Evolutionary conservation across 345 rosid species (phyloP).

Genomic region (Barbarea vulgaris): DNA sequence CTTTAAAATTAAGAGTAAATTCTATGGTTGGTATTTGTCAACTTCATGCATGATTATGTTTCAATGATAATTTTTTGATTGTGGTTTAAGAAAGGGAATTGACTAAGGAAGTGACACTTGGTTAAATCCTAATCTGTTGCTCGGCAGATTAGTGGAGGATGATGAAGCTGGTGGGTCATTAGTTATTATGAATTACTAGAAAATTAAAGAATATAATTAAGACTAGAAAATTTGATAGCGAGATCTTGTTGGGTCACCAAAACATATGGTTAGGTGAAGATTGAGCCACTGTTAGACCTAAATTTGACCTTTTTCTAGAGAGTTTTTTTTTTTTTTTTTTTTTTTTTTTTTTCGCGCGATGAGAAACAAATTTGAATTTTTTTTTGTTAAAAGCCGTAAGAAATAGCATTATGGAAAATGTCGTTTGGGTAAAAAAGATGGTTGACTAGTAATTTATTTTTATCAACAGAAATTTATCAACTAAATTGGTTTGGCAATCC

Average conservation of each 20-base stretch:
- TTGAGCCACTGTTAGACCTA: not conserved
- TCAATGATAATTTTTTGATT: not conserved
- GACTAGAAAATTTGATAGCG: constrained; percentile 11
- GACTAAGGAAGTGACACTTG: not conserved
- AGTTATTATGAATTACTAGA: not conserved
- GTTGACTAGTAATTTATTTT: too few relatives aligned
- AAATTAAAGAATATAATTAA: constrained; percentile 5
- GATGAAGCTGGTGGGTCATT: constrained; percentile 13
- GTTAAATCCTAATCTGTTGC: not conserved
- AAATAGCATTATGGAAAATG: not conserved
- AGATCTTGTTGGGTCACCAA: constrained; percentile 28
- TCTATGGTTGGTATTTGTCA: not conserved
- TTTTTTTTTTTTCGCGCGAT: not conserved
- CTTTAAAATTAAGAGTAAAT: not conserved
- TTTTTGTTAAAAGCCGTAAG: not conserved
- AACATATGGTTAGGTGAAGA: constrained; percentile 8
- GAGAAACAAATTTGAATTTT: not conserved
- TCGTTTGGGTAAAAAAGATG: not conserved
- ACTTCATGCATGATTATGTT: constrained; percentile 11
- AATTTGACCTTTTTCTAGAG: not conserved
- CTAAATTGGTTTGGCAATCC: not conserved
- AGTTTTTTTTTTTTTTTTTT: not conserved
- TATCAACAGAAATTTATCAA: not conserved
- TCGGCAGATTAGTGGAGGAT: constrained; percentile 8
- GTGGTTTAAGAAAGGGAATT: not conserved